Conservation (phyloP, 805 yeast genomes). For the Metschnikowia anglica region DNA sequence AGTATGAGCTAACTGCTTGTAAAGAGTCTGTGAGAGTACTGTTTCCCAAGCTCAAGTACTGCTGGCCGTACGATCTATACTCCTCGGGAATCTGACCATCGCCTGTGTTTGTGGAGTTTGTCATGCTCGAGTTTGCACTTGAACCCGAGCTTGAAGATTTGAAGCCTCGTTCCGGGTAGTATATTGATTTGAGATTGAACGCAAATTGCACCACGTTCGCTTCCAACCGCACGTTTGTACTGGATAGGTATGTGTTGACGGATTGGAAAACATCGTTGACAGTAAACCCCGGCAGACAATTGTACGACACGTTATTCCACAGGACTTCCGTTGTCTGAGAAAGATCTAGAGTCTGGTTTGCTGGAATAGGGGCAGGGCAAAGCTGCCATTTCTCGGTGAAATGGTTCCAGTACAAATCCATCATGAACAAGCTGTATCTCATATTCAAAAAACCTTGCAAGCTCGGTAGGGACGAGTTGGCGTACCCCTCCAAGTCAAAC, state of each 20-base stretch:
- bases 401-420: constrained; percentile 58
- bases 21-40: constrained; percentile 29
- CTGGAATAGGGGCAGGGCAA: constrained; percentile 49
- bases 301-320: constrained; percentile 30
- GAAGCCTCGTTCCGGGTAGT: not conserved
- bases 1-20: constrained; percentile 17
- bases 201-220: constrained; percentile 36
- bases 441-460: constrained; percentile 16
- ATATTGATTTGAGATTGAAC: constrained; percentile 34
- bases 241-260: constrained; percentile 21
- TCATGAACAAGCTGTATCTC: constrained; percentile 17
- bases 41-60: constrained; percentile 26
- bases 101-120: not conserved
- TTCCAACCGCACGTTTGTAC: constrained; percentile 34
- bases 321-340: constrained; percentile 14
- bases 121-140: too few relatives aligned
- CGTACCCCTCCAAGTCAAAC: constrained; percentile 34
- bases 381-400: constrained; percentile 47
- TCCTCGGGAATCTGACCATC: constrained; percentile 3
- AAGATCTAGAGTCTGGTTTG: constrained; percentile 24
- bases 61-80: constrained; percentile 4
- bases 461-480: constrained; percentile 9
- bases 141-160: not conserved
- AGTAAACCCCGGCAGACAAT: constrained; percentile 33
- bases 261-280: constrained; percentile 23